Percentiles rank a stretch among this genome's conserved stretches.
Evolutionary conservation across 129 eudicot genomes (phyloP).

Genomic region (Pseudognaphalium luteoalbum): DNA sequence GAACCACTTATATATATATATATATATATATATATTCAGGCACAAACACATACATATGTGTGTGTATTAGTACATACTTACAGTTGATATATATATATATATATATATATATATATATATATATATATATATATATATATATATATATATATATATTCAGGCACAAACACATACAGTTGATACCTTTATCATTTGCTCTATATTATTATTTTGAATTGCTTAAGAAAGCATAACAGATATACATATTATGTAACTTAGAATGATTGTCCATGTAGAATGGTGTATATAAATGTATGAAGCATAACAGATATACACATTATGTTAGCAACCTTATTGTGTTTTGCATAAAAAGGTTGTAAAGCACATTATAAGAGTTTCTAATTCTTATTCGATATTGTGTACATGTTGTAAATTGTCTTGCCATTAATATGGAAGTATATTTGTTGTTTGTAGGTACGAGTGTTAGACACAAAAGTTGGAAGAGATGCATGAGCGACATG

Average conservation of each 20-base stretch:
- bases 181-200: neutral
- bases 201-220: slow-evolving; percentile 7
- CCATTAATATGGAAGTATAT: too few relatives aligned
- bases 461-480: too few relatives aligned
- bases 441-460: too few relatives aligned
- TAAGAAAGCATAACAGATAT: slow-evolving; percentile 10
- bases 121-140: too few relatives aligned
- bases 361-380: slow-evolving; percentile 9
- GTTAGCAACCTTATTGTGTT: slow-evolving; percentile 5
- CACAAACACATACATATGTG: neutral
- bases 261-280: slow-evolving; percentile 11
- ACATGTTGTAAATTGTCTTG: too few relatives aligned
- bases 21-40: too few relatives aligned
- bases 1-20: too few relatives aligned
- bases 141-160: too few relatives aligned
- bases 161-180: neutral
- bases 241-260: slow-evolving; percentile 8
- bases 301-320: neutral
- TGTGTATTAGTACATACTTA: neutral
- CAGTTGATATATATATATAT: neutral
- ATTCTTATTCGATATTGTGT: too few relatives aligned
- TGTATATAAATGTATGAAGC: neutral
- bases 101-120: too few relatives aligned
- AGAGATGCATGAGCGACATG: too few relatives aligned
- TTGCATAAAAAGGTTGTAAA: slow-evolving; percentile 15